Evolutionary conservation across 352 stramenopile genomes (phyloP), one percentile per base, ranked within the genome.

Genomic region (Globisporangium paddicum): DNA sequence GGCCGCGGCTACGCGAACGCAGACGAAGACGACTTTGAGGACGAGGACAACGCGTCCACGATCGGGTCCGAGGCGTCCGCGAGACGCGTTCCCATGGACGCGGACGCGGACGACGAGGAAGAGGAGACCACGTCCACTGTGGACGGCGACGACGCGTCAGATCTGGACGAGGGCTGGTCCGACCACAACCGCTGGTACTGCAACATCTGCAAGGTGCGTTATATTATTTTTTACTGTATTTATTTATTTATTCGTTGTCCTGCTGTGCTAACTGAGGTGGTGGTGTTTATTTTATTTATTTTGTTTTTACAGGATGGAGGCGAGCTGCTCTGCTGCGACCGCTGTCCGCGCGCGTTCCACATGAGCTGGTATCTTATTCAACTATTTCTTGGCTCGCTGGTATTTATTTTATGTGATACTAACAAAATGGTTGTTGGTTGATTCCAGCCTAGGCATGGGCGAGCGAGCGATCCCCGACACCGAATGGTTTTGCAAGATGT

Each of bases 301-400:
- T 18, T 30, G 26, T 60, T 18, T 26, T 10, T 23, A 23, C 19
- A 61, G 52, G 87, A 93, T 35, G 81, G 80, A 45, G 91, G 90
- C 35, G 86, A 96, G 58, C 53, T 98, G 46, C 67, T 97, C 26
- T 96, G 85, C 57, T 98, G 95, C 62, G 89, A 95, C 53, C 86
- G 84, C 18, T 98, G 95, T 65, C 93, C 93, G 14, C 67, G 93
- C 54, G 82, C 90, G 18, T 98, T 97, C 78, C 95, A 98, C 67
- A 93, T 93, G 83, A 89, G 69, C 60, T 95, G 86, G 73, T 87
- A 25, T 32, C 32, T 16, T 48, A 8, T 30, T 3, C 8, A 7
- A 9, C 9, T 30, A 13, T 6, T 18, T 60, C 26, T 62, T 35
- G 5, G 3, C 25, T 28, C 46, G 18, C 19, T 38, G 25, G 35